Percentiles rank a stretch among this genome's conserved stretches.
These are phyloP conservation scores for Lecanosticta acicola DNA, from an alignment of 2,329 filamentous ascomycete genomes.

Conservation along the genomic window DNA sequence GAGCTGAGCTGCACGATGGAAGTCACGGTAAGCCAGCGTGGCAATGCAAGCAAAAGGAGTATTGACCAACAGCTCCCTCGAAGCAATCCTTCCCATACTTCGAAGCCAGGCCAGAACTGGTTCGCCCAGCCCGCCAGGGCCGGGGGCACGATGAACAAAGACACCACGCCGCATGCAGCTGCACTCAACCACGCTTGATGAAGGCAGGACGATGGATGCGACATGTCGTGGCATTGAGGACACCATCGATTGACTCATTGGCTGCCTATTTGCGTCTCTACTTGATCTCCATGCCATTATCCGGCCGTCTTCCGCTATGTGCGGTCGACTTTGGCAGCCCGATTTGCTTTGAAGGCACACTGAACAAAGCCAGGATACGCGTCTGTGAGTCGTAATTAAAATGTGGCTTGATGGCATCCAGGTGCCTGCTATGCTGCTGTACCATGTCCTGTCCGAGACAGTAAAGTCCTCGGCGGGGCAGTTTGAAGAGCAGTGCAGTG, in stretches of 20 bases:
- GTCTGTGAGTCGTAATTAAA: no score
- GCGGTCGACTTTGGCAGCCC: no score
- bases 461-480: no score
- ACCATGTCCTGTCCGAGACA: no score
- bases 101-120: slow-evolving; percentile 11
- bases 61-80: not conserved
- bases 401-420: no score
- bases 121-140: slow-evolving; percentile 7
- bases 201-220: not conserved
- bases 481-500: no score
- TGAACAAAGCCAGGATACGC: no score
- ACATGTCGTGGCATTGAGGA: not conserved
- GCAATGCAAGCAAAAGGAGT: not conserved
- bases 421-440: no score
- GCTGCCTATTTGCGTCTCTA: not conserved
- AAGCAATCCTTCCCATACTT: no score
- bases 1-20: not conserved
- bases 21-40: not conserved
- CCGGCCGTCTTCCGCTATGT: no score
- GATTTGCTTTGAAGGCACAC: no score
- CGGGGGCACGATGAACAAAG: slow-evolving; percentile 16
- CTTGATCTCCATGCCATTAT: no score
- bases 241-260: not conserved
- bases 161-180: slow-evolving; percentile 14
- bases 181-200: slow-evolving; percentile 1